These are phyloP conservation scores for Sclerospora graminicola DNA, from an alignment of 352 stramenopile species.

Conservation along the genomic window DNA sequence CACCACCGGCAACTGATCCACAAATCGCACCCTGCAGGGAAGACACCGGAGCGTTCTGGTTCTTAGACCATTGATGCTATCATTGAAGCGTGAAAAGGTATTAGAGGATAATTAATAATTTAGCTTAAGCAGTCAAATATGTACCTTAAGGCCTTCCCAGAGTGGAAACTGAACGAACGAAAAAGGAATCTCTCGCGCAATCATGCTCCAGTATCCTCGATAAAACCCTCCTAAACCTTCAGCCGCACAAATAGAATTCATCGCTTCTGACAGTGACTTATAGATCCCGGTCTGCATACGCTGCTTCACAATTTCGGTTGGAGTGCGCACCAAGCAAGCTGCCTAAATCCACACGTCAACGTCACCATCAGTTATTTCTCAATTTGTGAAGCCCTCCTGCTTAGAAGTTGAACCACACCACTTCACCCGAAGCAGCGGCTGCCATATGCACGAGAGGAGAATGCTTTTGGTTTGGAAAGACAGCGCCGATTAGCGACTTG, in stretches of 20 bases:
- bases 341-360: slow-evolving; percentile 33
- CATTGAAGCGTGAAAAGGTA: slow-evolving; percentile 1
- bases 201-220: slow-evolving; percentile 94
- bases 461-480: slow-evolving; percentile 56
- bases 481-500: slow-evolving; percentile 59
- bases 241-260: slow-evolving; percentile 71
- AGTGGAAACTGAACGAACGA: slow-evolving; percentile 99
- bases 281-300: slow-evolving; percentile 95
- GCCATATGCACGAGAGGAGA: slow-evolving; percentile 92
- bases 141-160: slow-evolving; percentile 94
- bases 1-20: slow-evolving; percentile 90
- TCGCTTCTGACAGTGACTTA: slow-evolving; percentile 50
- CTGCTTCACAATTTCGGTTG: slow-evolving; percentile 98
- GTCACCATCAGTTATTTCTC: not conserved
- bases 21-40: slow-evolving; percentile 91
- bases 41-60: slow-evolving; percentile 69
- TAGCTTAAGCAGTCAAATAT: not conserved
- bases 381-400: not conserved
- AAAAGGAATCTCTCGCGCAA: slow-evolving; percentile 99
- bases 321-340: slow-evolving; percentile 96
- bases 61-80: slow-evolving; percentile 69
- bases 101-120: not conserved
- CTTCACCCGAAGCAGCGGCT: slow-evolving; percentile 91
- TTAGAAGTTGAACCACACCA: slow-evolving; percentile 24
- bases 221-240: slow-evolving; percentile 88